Evolutionary conservation across 75 land plant genomes (phyloP), one percentile per base, ranked within the genome.

Genomic region (Cryptomeria japonica): DNA sequence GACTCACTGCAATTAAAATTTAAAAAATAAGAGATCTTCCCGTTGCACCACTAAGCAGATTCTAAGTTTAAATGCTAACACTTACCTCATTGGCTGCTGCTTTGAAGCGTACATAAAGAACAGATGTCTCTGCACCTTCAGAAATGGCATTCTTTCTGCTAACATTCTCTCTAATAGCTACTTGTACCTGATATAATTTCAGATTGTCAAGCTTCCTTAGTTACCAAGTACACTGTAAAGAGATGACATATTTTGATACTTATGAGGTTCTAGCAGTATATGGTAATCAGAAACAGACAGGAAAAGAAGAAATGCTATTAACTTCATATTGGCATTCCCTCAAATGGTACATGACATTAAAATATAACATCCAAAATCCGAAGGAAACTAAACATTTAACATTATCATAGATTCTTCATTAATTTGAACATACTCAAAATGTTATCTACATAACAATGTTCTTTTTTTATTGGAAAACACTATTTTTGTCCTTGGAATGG

Each of bases 31-130:
- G 31, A 82, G 0, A 82, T 82, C 32, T 82, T 82, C 0, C 51
- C 42, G 0, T 39, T 79, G 70, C 46, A 80, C 41, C 41, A 80
- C 51, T 46, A 82, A 46, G 84, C 46, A 82, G 47, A 46, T 46
- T 82, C 15, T 46, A 14, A 34, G 32, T 38, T 82, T 82, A 28
- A 41, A 44, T 82, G 18, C 64, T 53, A 85, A 85, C 68, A 4
- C 22, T 79, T 91, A 95, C 99, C 96, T 98, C 99, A 91, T 91
- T 93, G 55, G 99, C 99, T 86, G 99, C 99, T 75, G 99, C 99
- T 88, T 98, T 97, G 64, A 97, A 98, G 49, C 99, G 96, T 38
- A 98, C 97, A 94, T 98, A 97, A 28, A 98, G 93, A 37, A 96
- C 89, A 34, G 99, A 97, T 68, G 99, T 96, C 88, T 98, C 99